Evolutionary conservation across 2,329 filamentous ascomycete genomes (phyloP).

Genomic region (Phoma sp.): DNA sequence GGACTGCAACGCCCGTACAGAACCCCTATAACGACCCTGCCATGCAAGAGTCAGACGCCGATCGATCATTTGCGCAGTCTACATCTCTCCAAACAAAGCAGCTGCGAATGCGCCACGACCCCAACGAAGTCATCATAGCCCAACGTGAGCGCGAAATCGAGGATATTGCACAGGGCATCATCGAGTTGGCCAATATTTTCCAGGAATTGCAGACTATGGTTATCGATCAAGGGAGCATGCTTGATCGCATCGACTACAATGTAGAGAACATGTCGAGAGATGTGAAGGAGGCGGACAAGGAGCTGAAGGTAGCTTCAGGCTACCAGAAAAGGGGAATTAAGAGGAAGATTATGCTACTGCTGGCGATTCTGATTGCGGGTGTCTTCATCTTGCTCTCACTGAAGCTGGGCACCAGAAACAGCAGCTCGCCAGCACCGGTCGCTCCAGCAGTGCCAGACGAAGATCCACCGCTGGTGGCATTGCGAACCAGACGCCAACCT

Average conservation of each 20-base stretch:
- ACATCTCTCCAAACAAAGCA: slow-evolving; percentile 82
- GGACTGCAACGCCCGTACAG: slow-evolving; percentile 53
- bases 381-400: slow-evolving; percentile 84
- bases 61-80: slow-evolving; percentile 89
- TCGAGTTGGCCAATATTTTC: slow-evolving; percentile 95
- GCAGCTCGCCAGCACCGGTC: slow-evolving; percentile 23
- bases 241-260: slow-evolving; percentile 75
- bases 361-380: slow-evolving; percentile 82
- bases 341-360: slow-evolving; percentile 88
- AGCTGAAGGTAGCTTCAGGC: slow-evolving; percentile 83
- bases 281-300: slow-evolving; percentile 91
- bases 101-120: slow-evolving; percentile 67
- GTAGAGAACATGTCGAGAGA: slow-evolving; percentile 94
- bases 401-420: slow-evolving; percentile 70
- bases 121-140: slow-evolving; percentile 78
- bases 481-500: slow-evolving; percentile 26
- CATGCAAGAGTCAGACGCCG: slow-evolving; percentile 85
- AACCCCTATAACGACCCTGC: slow-evolving; percentile 84
- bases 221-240: slow-evolving; percentile 61
- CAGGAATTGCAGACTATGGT: slow-evolving; percentile 94
- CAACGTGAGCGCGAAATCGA: slow-evolving; percentile 97
- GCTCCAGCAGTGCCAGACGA: slow-evolving; percentile 28
- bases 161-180: slow-evolving; percentile 97
- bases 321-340: slow-evolving; percentile 91
- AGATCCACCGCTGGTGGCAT: slow-evolving; percentile 25